Conservation (phyloP, 1,284 basidiomycete genomes). For the Polyporus tsugae region DNA sequence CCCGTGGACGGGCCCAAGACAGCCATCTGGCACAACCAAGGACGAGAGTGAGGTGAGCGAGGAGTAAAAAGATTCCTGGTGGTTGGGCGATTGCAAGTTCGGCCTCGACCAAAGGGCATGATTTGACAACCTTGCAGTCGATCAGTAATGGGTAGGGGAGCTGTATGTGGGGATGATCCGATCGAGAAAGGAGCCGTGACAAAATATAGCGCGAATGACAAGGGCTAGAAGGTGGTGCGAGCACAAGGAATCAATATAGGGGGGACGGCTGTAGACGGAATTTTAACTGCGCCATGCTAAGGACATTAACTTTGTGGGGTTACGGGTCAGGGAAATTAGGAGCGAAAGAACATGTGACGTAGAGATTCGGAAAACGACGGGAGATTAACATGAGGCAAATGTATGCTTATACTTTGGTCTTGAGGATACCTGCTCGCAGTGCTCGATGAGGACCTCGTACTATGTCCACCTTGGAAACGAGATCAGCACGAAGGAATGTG, state of each 20-base stretch:
- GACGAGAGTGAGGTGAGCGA: neutral
- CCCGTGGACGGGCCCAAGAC: neutral
- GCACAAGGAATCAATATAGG: neutral
- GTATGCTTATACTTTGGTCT: slow-evolving; percentile 9
- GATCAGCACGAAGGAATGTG: slow-evolving; percentile 34
- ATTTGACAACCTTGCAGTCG: neutral
- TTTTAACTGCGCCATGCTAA: neutral
- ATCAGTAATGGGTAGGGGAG: too few species aligned
- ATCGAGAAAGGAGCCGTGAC: neutral
- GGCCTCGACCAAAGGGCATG: neutral
- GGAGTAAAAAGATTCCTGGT: neutral
- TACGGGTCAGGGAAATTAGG: neutral
- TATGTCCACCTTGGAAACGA: slow-evolving; percentile 41
- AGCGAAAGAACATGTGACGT: neutral
- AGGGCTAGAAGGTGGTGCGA: too few species aligned
- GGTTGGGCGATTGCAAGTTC: neutral
- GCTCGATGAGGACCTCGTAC: slow-evolving; percentile 40
- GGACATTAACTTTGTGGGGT: neutral
- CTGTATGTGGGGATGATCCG: neutral
- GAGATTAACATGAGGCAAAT: neutral
- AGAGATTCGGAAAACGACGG: neutral
- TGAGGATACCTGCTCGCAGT: slow-evolving; percentile 36
- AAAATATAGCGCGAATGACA: too few species aligned
- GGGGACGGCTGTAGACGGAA: neutral
- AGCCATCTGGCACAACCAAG: slow-evolving; percentile 1